Evolutionary conservation across 2,329 filamentous ascomycete species (phyloP).

Genomic region (Stachybotrys chlorohalonatus): DNA sequence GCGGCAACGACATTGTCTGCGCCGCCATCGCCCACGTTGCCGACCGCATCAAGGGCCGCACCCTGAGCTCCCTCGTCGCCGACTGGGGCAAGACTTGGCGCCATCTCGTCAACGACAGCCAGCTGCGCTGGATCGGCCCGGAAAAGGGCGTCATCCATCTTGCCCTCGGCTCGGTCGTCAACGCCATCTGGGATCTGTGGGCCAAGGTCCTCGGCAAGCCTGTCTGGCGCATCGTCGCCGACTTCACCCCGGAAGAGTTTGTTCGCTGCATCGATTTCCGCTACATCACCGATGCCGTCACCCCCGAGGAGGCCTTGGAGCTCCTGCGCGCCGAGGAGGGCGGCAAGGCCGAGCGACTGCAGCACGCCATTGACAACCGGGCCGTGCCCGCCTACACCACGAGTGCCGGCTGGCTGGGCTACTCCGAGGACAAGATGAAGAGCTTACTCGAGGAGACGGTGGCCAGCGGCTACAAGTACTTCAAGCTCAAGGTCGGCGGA

Average conservation of each 20-base stretch:
- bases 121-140: slow-evolving; percentile 87
- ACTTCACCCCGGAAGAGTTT: slow-evolving; percentile 83
- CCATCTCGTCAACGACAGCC: slow-evolving; percentile 81
- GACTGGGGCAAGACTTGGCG: slow-evolving; percentile 89
- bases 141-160: slow-evolving; percentile 94
- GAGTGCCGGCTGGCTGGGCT: slow-evolving; percentile 85
- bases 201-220: slow-evolving; percentile 79
- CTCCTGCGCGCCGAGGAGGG: slow-evolving; percentile 57
- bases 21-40: slow-evolving; percentile 71
- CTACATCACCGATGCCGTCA: slow-evolving; percentile 91
- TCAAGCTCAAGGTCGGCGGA: slow-evolving; percentile 84
- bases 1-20: slow-evolving; percentile 89
- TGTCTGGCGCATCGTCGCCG: slow-evolving; percentile 81
- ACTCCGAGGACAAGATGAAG: slow-evolving; percentile 81
- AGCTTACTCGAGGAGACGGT: slow-evolving; percentile 64
- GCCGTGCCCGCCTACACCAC: slow-evolving; percentile 91
- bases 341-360: slow-evolving; percentile 61
- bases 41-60: slow-evolving; percentile 65
- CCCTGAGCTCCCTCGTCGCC: slow-evolving; percentile 64
- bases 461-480: slow-evolving; percentile 68
- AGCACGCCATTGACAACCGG: slow-evolving; percentile 61
- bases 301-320: slow-evolving; percentile 69
- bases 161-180: slow-evolving; percentile 79
- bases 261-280: slow-evolving; percentile 87
- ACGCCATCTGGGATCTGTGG: slow-evolving; percentile 94